A percentile compares a stretch with the other conserved stretches of the same genome.
These are phyloP conservation scores for Blastocystis sp. DNA, from an alignment of 352 stramenopile species.

Conservation along the genomic window DNA sequence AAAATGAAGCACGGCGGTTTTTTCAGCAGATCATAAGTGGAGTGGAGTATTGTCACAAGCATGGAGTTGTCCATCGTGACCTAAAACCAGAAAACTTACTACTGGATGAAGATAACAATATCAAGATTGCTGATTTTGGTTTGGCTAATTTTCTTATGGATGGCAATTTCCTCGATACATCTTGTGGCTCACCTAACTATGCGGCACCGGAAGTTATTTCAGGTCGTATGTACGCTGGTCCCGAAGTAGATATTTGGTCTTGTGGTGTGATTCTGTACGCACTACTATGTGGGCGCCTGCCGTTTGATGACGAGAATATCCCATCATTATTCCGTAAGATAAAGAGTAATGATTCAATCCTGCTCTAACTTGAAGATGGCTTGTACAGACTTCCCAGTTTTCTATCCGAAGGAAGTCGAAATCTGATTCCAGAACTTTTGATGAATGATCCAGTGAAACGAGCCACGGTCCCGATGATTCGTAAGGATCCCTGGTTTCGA, in stretches of 20 bases:
- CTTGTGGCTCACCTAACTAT: slow-evolving; percentile 94
- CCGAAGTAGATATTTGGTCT: slow-evolving; percentile 97
- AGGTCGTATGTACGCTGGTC: slow-evolving; percentile 90
- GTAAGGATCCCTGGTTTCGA: slow-evolving; percentile 93
- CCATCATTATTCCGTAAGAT: slow-evolving; percentile 99
- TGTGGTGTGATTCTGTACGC: slow-evolving; percentile 98
- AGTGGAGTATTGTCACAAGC: slow-evolving; percentile 98
- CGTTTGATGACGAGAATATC: slow-evolving; percentile 93
- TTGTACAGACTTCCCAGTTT: slow-evolving; percentile 95
- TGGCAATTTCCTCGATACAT: slow-evolving; percentile 94
- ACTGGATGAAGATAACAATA: slow-evolving; percentile 93
- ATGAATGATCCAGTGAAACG: slow-evolving; percentile 97
- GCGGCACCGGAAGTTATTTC: slow-evolving; percentile 93
- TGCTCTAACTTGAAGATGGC: slow-evolving; percentile 70
- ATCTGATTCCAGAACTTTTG: slow-evolving; percentile 95
- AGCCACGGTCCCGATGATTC: slow-evolving; percentile 95
- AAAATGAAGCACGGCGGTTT: slow-evolving; percentile 93
- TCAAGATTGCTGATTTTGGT: slow-evolving; percentile 99
- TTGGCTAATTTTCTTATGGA: slow-evolving; percentile 96
- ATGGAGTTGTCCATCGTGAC: slow-evolving; percentile 95
- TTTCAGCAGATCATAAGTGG: slow-evolving; percentile 90
- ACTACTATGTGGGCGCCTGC: slow-evolving; percentile 89
- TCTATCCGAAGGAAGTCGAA: slow-evolving; percentile 84
- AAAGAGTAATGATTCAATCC: slow-evolving; percentile 67
- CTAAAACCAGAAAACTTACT: slow-evolving; percentile 94